phyloP scores from a whole-genome alignment of 306 rosid genomes.

The Quercus dentata region DNA sequence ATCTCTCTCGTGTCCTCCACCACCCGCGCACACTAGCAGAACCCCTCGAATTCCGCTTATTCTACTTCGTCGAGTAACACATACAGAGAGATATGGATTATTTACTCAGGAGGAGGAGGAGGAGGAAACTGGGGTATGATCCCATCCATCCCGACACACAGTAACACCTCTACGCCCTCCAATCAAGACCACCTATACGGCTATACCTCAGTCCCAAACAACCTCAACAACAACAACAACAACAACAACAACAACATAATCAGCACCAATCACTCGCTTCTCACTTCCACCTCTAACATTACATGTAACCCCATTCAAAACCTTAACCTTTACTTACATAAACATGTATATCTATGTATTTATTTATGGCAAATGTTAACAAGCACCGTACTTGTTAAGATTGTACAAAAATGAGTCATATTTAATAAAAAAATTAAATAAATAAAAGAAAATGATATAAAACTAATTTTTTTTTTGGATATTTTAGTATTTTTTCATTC shows the following conservation, averaged over 20 bases:
- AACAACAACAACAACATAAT: slow-evolving; percentile 26
- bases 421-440: too few species aligned
- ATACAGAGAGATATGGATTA: neutral
- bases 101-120: slow-evolving; percentile 12
- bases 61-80: neutral
- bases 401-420: too few species aligned
- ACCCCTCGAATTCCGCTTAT: neutral
- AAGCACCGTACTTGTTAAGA: too few species aligned
- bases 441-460: too few species aligned
- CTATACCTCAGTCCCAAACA: too few species aligned
- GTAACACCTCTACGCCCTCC: too few species aligned
- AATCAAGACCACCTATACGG: too few species aligned
- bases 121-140: slow-evolving; percentile 78
- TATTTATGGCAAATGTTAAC: too few species aligned
- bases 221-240: slow-evolving; percentile 22
- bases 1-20: neutral
- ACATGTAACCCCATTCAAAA: slow-evolving; percentile 30
- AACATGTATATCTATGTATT: too few species aligned
- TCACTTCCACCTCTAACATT: slow-evolving; percentile 73
- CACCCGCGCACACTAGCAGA: neutral
- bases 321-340: slow-evolving; percentile 1
- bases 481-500: too few species aligned
- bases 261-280: slow-evolving; percentile 88
- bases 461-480: too few species aligned
- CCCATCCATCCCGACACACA: slow-evolving; percentile 49